phyloP scores from a whole-genome alignment of 441 rosid species.

The Cnidoscolus chayamansa region DNA sequence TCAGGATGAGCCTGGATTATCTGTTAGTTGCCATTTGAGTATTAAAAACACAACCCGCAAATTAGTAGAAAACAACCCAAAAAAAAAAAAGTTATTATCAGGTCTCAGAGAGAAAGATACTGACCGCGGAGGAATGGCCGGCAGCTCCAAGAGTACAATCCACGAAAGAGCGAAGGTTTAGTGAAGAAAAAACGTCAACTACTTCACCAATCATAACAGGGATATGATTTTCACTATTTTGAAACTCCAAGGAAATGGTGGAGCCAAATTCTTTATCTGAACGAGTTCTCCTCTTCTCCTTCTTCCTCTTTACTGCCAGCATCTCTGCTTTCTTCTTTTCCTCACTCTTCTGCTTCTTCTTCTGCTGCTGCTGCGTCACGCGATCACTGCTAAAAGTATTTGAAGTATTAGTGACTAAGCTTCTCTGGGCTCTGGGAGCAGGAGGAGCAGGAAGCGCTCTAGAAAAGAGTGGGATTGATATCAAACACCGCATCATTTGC shows the following conservation, averaged over 20 bases:
- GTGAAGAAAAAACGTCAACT: conserved; percentile 67
- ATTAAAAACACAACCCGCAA: background rate
- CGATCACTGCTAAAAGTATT: background rate
- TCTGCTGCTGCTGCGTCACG: background rate
- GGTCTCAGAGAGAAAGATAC: conserved; percentile 11
- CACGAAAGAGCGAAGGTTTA: conserved; percentile 50
- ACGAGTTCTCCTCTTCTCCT: conserved; percentile 78
- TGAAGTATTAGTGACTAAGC: background rate
- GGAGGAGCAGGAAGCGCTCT: background rate
- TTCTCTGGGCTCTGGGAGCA: conserved; percentile 10
- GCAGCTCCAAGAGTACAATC: conserved; percentile 96
- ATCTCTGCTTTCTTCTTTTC: conserved; percentile 12
- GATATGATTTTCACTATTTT: conserved; percentile 40
- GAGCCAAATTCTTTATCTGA: conserved; percentile 57
- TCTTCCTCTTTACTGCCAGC: conserved; percentile 17
- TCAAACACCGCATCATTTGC: conserved; percentile 12
- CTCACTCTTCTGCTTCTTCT: conserved; percentile 13
- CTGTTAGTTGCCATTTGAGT: conserved; percentile 31
- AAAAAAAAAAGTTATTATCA: background rate
- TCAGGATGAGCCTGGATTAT: conserved; percentile 68
- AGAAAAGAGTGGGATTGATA: conserved; percentile 12
- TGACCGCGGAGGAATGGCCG: conserved; percentile 83
- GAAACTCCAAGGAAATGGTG: conserved; percentile 25
- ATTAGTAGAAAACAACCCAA: background rate
- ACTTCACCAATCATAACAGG: conserved; percentile 91